Base-by-base conservation (phyloP, 1,284 basidiomycete genomes). In the Heimioporus retisporus region DNA sequence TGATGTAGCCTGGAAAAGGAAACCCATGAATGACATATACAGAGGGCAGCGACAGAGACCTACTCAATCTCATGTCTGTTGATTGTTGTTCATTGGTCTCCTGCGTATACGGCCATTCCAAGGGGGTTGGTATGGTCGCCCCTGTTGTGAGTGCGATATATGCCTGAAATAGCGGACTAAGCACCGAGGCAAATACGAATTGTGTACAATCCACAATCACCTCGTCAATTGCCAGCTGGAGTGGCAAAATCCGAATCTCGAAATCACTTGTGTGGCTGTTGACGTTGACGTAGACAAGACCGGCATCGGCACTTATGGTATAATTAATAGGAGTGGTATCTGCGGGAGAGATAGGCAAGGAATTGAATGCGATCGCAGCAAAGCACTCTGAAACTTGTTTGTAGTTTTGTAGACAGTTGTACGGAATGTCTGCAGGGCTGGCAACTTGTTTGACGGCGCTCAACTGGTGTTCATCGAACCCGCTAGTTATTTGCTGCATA, bases 201-300 rank as follows among this genome's bases (percentile, higher is more conserved):
- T 19, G 57, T 44, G 57, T 21, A 62, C n/a, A 44, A 14, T 16
- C n/a, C 10, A 35, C 46, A 76, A 81, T 60, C 67, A 90, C 91
- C 73, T 87, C 83, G 71, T 95, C 93, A 44, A 95, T 81, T 7
- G 93, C 91, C 85, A 92, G 92, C 71, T 95, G 93, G 19, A 95
- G 74, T 2, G 93, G 93, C 23, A 95, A 75, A 40, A 92, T 82
- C 60, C 91, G 82, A 62, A 81, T 80, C 76, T 94, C 92, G 71
- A 90, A 90, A 78, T 94, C 92, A 67, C 91, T 90, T 3, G 78
- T 84, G 73, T 93, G 90, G 42, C 83, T 81, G 44, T 83, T 80
- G 6, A 93, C 92, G 71, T 94, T 86, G 66, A 95, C 86, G 64
- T 86, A 85, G 40, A 80, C 79, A 35, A 94, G 79, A 11, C 93